Base-by-base conservation (phyloP, 1,284 basidiomycete genomes). In the Cutaneotrichosporon sp. region DNA sequence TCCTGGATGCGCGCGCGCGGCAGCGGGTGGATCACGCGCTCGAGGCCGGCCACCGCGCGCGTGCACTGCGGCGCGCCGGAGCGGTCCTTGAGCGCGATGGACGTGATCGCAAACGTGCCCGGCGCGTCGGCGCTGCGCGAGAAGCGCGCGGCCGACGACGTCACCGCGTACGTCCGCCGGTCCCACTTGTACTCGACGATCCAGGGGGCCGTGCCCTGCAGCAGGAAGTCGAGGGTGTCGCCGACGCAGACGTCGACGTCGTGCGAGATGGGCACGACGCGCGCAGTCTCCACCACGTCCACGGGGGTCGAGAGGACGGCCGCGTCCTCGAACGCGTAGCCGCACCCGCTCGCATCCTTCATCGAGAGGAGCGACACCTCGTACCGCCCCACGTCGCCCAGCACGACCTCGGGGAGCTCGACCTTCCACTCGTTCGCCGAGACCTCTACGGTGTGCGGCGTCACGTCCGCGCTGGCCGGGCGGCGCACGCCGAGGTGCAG, bases 191-290 rank as follows among this genome's bases (percentile, higher is more conserved):
- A 94, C 87, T 88, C 87, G 60, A 99, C 87, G 6, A 87, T 89
- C 94, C 95, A 99, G 2, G 95, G 95, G n/a, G 95, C 88, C 51
- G 87, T 91, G 56, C 95, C 95, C 79, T 97, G 93, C 20, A 99
- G 82, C 72, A 95, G 87, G 83, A 95, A 98, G 67, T 93, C 91
- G 11, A 92, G 85, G 53, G 87, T 84, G 69, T 98, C 95, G 27
- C 95, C 95, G 10, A 93, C 89, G 77, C 95, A 99, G 69, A 90
- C 89, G 76, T 98, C 89, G 66, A 83, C 83, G 54, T 87, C 84
- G 49, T 88, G 82, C 67, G 90, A 89, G 66, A 92, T 87, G 0
- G 94, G 87, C 36, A 93, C 85, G 63, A 99, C 95, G 10, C 91
- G 87, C 9, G 95, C 95, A 1, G 91, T 93, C 79, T 98, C 95